These are phyloP conservation scores for Pelargonium fulgidum DNA, from an alignment of 441 rosid genomes.

Conservation along the genomic window DNA sequence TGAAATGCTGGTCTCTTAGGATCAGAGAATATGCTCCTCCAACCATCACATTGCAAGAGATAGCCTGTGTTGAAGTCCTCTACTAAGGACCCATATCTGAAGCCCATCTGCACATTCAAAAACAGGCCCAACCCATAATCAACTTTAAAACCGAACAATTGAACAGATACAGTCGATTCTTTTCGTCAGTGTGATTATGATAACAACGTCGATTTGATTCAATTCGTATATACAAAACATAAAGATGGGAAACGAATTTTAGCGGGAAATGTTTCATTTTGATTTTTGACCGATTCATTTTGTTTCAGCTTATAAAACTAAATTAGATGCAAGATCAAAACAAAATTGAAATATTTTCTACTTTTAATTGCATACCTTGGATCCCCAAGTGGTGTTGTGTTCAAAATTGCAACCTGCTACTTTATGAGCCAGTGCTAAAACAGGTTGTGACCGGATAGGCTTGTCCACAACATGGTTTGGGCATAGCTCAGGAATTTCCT, in stretches of 20 bases:
- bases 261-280: too few species aligned
- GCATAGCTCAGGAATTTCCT: constrained; percentile 30
- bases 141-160: too few species aligned
- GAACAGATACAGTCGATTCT: too few species aligned
- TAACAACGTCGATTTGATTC: too few species aligned
- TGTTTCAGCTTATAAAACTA: too few species aligned
- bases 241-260: too few species aligned
- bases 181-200: too few species aligned
- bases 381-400: constrained; percentile 53
- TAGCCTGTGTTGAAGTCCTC: constrained; percentile 69
- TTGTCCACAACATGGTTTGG: constrained; percentile 23
- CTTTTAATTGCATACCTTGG: constrained; percentile 29
- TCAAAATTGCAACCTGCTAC: constrained; percentile 54
- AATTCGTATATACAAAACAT: too few species aligned
- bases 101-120: constrained; percentile 44
- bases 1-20: constrained; percentile 52
- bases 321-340: too few species aligned
- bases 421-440: constrained; percentile 35
- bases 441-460: constrained; percentile 24
- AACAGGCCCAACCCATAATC: background rate
- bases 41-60: constrained; percentile 55
- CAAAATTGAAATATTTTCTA: too few species aligned
- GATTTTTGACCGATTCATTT: too few species aligned
- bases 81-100: constrained; percentile 63
- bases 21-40: constrained; percentile 50